A percentile compares a stretch with the other conserved stretches of the same genome.
Conservation (phyloP, 2,329 filamentous ascomycete species). For the Claviceps cyperi region DNA sequence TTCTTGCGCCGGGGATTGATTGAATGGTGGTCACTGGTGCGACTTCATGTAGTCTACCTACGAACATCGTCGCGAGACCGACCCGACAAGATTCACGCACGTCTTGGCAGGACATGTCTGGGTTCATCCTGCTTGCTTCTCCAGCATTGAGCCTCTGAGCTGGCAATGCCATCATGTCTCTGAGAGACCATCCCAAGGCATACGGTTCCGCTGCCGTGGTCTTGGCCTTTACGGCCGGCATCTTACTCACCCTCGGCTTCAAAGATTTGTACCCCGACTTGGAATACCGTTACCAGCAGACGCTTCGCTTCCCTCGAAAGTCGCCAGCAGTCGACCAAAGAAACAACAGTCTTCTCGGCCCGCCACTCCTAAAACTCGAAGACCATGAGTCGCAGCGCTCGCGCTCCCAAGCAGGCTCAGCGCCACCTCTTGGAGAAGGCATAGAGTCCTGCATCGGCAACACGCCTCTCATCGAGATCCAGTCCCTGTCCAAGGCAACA, state of each 20-base stretch:
- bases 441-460: conserved; percentile 89
- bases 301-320: conserved; percentile 10
- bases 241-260: conserved; percentile 60
- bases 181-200: conserved; percentile 45
- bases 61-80: no score
- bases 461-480: conserved; percentile 78
- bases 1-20: not conserved
- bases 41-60: no score
- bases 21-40: not conserved
- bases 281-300: conserved; percentile 46
- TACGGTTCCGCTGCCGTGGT: conserved; percentile 53
- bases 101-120: not conserved
- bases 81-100: no score
- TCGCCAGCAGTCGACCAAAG: conserved; percentile 14
- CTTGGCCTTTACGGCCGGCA: conserved; percentile 62
- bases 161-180: conserved; percentile 30
- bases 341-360: conserved; percentile 31
- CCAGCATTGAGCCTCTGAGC: no score
- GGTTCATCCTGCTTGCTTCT: not conserved
- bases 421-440: conserved; percentile 37
- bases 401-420: not conserved
- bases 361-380: conserved; percentile 35
- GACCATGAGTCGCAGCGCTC: conserved; percentile 31
- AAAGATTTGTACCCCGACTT: conserved; percentile 70
- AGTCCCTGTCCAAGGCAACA: conserved; percentile 71